Evolutionary conservation across 306 rosid species (phyloP), one percentile per base, ranked within the genome.

Genomic region (Luffa acutangula): DNA sequence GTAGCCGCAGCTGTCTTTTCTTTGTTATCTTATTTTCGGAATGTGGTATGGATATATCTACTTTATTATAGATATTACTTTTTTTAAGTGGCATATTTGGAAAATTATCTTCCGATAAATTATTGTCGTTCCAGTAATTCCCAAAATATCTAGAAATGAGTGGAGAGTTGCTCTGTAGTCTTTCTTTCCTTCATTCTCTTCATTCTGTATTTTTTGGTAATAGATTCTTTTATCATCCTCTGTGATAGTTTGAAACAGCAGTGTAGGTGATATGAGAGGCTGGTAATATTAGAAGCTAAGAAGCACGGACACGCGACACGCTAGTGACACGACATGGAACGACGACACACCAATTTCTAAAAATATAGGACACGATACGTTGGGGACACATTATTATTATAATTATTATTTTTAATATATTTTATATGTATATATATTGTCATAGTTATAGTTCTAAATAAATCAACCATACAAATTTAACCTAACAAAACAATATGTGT

Each of bases 1-100:
- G 78, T 91, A 58, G 87, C 85, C 66, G 87, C 87, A 76, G 95
- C 98, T 37, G 89, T 87, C 81, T 58, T 86, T 57, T 92, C 97
- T 39, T 80, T 92, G 78, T 82, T 92, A 85, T 91, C 97, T 64
- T 91, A 87, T 88, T 87, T 83, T 76, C 90, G 70, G 42, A 89
- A 89, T 84, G 90, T 89, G 72, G 98, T 95, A 95, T 80, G 93
- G 77, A 78, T 15, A 33, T 64, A 52, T 51, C 49, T 70, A 69
- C 70, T 33, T 63, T 63, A 36, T 63, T 5, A 25, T 9, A 4
- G 70, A 36, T 41, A 42, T 66, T 5, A 18, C 41, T 52, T 18
- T 15, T 67, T 34, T 66, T 21, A 67, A 41, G 52, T 67, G 20
- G 14, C 34, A 37, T 41, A 9, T 41, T 41, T 18, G 31, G 18